These are phyloP conservation scores for Boletus bicolor DNA, from an alignment of 768 basidiomycete genomes.

Conservation along the genomic window DNA sequence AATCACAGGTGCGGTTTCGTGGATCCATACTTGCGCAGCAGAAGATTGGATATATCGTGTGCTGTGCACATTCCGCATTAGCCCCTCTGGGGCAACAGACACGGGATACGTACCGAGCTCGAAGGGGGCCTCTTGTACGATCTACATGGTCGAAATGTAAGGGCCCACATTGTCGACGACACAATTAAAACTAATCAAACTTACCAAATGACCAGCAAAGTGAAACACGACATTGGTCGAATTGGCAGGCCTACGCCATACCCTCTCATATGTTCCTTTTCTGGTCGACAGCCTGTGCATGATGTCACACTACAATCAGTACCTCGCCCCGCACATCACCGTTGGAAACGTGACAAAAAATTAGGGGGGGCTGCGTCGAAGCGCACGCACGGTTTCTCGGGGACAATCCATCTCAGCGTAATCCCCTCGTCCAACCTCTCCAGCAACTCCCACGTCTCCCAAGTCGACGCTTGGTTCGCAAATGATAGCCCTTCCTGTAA, in stretches of 20 bases:
- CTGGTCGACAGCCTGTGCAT: slow-evolving; percentile 12
- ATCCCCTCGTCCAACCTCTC: slow-evolving; percentile 26
- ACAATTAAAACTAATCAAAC: slow-evolving; percentile 1
- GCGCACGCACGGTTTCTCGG: slow-evolving; percentile 16
- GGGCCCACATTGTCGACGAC: neutral
- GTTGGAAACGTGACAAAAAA: neutral
- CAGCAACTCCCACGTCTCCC: slow-evolving; percentile 30
- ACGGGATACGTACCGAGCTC: slow-evolving; percentile 26
- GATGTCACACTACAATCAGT: neutral
- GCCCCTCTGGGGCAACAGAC: neutral
- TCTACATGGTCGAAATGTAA: slow-evolving; percentile 11
- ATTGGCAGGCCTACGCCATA: slow-evolving; percentile 32
- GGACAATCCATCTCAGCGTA: slow-evolving; percentile 30
- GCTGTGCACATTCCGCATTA: slow-evolving; percentile 9
- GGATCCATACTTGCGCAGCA: slow-evolving; percentile 13
- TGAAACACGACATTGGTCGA: slow-evolving; percentile 29
- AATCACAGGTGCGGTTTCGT: neutral
- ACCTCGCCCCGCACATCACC: neutral
- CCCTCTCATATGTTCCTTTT: slow-evolving; percentile 15
- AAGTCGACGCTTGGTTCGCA: slow-evolving; percentile 36
- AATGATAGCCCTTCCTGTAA: slow-evolving; percentile 66
- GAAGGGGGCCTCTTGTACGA: slow-evolving; percentile 28
- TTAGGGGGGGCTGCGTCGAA: neutral
- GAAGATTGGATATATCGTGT: slow-evolving; percentile 25
- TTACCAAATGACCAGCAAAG: slow-evolving; percentile 29